Conservation (phyloP, 768 basidiomycete species). For the Podaxis sp. region DNA sequence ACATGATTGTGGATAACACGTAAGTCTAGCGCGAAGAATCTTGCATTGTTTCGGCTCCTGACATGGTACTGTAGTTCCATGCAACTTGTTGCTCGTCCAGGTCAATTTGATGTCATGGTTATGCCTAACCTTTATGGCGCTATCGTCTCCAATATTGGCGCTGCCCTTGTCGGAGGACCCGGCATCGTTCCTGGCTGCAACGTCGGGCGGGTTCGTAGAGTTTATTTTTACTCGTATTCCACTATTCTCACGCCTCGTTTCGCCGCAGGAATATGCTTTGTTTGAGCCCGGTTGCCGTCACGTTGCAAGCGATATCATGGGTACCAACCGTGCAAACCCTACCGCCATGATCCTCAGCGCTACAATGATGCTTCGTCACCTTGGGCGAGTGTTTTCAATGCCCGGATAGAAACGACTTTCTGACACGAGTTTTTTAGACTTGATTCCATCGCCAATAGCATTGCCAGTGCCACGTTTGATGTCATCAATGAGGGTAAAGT, state of each 20-base stretch:
- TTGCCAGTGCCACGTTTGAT: constrained; percentile 89
- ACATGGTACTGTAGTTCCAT: constrained; percentile 68
- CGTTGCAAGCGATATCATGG: constrained; percentile 94
- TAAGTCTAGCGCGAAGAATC: constrained; percentile 34
- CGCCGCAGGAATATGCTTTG: constrained; percentile 83
- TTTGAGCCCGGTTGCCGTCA: constrained; percentile 99
- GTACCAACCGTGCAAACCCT: constrained; percentile 94
- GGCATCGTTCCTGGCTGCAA: constrained; percentile 99
- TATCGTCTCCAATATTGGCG: constrained; percentile 97
- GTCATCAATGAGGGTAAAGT: constrained; percentile 88
- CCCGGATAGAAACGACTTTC: constrained; percentile 6
- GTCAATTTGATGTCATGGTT: constrained; percentile 99
- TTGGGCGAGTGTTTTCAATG: constrained; percentile 63
- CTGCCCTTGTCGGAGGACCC: constrained; percentile 96
- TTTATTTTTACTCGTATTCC: neutral
- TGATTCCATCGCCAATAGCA: constrained; percentile 89
- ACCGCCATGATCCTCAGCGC: constrained; percentile 97
- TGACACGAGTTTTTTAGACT: constrained; percentile 48
- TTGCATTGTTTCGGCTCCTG: constrained; percentile 1
- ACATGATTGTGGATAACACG: constrained; percentile 99
- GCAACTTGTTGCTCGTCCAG: constrained; percentile 96
- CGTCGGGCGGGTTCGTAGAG: constrained; percentile 74
- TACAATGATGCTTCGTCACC: constrained; percentile 96
- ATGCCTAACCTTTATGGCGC: constrained; percentile 98
- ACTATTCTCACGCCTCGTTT: constrained; percentile 17